Evolutionary conservation across 2,329 filamentous ascomycete genomes (phyloP), one percentile per base, ranked within the genome.

Genomic region (Fusarium decemcellulare): DNA sequence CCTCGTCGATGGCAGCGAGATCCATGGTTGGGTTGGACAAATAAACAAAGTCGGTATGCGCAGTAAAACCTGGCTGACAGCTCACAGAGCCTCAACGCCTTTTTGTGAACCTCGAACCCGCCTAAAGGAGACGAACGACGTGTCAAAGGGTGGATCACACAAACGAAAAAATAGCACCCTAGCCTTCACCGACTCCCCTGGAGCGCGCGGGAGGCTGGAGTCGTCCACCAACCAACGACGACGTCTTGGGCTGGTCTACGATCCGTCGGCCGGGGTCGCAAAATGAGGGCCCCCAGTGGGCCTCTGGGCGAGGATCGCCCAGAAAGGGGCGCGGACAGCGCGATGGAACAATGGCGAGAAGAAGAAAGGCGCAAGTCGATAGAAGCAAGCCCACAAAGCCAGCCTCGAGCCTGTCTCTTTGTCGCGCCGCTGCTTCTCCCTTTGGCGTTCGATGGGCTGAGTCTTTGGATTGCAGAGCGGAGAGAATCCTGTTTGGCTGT

Each of bases 1-100:
- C 72, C 62, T 74, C 72, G 67, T 74, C 72, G 47, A 75, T 71
- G 29, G 69, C 61, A 65, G 62, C 57, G 50, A 74, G 69, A 67
- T 74, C 72, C 72, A 74, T 74, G 61, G 39, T 64, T 61, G 47
- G 48, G 48, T 16, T 63, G 43, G 40, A 60, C 52, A 60, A 58
- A 63, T 57, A 56, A 53, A 56, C 37, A 60, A 56, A 69, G 42
- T 48, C 53, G 61, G 58, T 51, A 42, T 63, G 46, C 44, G 65
- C 56, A 64, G 53, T 27, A 63, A 50, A 42, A 59, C 43, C 40
- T 44, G 47, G 50, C 65, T 60, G 59, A 70, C 62, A 63, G 59
- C 71, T 71, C 72, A 60, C 47, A 63, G 65, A 68, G 67, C 67
- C 65, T 67, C 65, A 62, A 61, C 56, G 64, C 57, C 63, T 69